phyloP scores from a whole-genome alignment of 257 asterid species.

The Paraleonurus japonicus region DNA sequence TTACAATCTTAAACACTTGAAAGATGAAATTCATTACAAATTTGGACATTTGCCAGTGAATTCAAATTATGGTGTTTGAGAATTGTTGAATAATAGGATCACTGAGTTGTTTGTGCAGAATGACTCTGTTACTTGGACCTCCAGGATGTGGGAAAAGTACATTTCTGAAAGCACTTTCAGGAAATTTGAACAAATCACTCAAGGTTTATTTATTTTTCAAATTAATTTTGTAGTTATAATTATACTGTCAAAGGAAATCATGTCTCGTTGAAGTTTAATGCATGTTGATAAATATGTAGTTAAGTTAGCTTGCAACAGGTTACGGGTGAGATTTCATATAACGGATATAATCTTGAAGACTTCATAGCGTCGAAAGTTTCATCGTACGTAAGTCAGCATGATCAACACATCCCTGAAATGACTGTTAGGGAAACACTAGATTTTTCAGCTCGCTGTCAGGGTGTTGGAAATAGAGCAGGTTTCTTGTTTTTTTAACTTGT shows the following conservation, averaged over 20 bases:
- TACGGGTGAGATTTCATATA: constrained; percentile 58
- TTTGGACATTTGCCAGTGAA: not conserved
- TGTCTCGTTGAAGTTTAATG: too few relatives aligned
- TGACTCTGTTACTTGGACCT: constrained; percentile 70
- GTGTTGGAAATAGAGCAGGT: constrained; percentile 65
- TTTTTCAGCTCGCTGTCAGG: constrained; percentile 67
- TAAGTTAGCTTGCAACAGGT: constrained; percentile 37
- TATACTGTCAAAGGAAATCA: too few relatives aligned
- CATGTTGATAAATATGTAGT: not conserved
- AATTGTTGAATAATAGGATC: not conserved
- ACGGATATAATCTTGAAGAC: constrained; percentile 55
- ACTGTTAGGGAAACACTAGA: constrained; percentile 70
- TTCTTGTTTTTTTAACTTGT: constrained; percentile 12
- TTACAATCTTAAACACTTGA: not conserved
- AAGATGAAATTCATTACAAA: too few relatives aligned
- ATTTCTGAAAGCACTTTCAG: constrained; percentile 66
- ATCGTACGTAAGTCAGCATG: constrained; percentile 67
- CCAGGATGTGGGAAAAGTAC: constrained; percentile 79
- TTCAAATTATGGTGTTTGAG: not conserved
- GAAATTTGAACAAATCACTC: constrained; percentile 57
- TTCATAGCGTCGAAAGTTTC: constrained; percentile 67
- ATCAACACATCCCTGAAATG: constrained; percentile 69
- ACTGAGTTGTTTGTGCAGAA: constrained; percentile 29
- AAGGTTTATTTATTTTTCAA: constrained; percentile 37
- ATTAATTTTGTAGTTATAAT: too few relatives aligned